Conservation (phyloP, 225 moss, liverwort and hornwort genomes). For the Marchantia polymorpha region DNA sequence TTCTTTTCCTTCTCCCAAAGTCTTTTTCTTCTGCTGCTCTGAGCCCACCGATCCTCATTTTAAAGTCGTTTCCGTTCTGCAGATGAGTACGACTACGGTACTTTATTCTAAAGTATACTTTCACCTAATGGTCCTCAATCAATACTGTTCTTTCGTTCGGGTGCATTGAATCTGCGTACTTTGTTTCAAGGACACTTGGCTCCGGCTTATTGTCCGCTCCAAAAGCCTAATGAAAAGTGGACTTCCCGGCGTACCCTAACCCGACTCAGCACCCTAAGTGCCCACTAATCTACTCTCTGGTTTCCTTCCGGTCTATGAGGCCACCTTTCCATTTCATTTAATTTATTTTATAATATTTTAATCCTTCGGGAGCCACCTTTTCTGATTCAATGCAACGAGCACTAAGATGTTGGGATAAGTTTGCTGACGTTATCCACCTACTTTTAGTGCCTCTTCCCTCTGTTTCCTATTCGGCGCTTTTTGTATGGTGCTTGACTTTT, state of each 20-base stretch:
- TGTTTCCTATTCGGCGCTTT: too few relatives aligned
- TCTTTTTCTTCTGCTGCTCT: not conserved
- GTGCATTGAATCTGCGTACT: conserved; percentile 1
- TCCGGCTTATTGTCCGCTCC: not conserved
- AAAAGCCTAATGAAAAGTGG: not conserved
- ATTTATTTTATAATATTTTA: not conserved
- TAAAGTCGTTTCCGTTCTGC: not conserved
- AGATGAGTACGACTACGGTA: conserved; percentile 5
- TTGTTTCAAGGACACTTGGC: not conserved
- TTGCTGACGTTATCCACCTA: not conserved
- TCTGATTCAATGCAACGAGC: not conserved
- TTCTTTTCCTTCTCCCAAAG: not conserved
- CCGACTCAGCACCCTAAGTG: not conserved
- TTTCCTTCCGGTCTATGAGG: not conserved
- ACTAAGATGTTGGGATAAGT: not conserved
- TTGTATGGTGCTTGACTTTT: too few relatives aligned
- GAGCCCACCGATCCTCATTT: not conserved
- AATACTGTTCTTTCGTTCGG: not conserved
- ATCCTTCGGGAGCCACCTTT: not conserved
- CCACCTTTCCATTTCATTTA: not conserved
- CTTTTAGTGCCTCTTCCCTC: not conserved
- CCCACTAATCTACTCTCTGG: too few relatives aligned
- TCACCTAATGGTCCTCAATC: not conserved
- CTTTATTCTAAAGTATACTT: conserved; percentile 6
- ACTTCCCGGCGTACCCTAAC: not conserved